These are phyloP conservation scores for Ascochyta rabiei DNA, from an alignment of 2,329 filamentous ascomycete species.

Conservation along the genomic window DNA sequence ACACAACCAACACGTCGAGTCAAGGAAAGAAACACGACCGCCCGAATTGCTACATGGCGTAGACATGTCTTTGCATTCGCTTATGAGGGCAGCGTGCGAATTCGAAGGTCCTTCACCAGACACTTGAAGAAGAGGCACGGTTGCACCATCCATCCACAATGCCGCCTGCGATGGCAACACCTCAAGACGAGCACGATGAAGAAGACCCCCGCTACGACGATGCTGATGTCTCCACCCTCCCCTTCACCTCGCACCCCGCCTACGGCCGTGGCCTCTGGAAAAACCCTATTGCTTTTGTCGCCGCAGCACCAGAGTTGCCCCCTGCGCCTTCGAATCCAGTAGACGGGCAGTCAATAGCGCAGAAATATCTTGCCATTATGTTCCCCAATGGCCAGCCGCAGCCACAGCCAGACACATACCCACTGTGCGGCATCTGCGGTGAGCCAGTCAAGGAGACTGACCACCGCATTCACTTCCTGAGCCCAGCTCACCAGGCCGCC, in stretches of 20 bases:
- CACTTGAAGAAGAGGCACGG: background rate
- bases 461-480: constrained; percentile 59
- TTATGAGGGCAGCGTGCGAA: background rate
- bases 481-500: constrained; percentile 72
- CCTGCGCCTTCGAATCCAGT: constrained; percentile 38
- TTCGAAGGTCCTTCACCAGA: background rate
- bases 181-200: constrained; percentile 17
- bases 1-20: background rate
- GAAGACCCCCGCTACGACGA: constrained; percentile 33
- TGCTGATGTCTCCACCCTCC: constrained; percentile 64
- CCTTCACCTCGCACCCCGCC: constrained; percentile 63
- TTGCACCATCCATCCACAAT: background rate
- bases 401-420: constrained; percentile 27
- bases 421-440: constrained; percentile 46
- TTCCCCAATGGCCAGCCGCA: constrained; percentile 53
- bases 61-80: background rate
- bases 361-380: constrained; percentile 72
- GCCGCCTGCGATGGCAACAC: constrained; percentile 4
- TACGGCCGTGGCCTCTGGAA: constrained; percentile 67
- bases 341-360: constrained; percentile 60
- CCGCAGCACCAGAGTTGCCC: constrained; percentile 47
- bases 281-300: constrained; percentile 66
- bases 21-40: background rate
- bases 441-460: constrained; percentile 38
- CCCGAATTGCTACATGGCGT: background rate